These are phyloP conservation scores for Primulina eburnea DNA, from an alignment of 257 asterid species.

Conservation along the genomic window DNA sequence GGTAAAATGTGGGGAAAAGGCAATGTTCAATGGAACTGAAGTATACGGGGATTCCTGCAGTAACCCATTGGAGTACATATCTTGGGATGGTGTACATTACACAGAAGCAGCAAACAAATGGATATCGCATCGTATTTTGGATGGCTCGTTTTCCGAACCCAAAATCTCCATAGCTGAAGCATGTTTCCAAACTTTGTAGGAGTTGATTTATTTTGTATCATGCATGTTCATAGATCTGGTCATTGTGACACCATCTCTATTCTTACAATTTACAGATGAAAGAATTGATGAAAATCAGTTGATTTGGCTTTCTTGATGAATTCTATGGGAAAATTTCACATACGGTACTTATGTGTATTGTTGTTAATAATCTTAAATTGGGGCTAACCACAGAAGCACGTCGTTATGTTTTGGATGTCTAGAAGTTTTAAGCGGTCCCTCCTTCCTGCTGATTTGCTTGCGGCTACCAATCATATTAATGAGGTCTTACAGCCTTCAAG, in stretches of 20 bases:
- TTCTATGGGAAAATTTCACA: not conserved
- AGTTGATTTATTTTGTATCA: not conserved
- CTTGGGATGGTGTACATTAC: conserved; percentile 39
- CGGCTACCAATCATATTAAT: not conserved
- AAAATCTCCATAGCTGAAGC: conserved; percentile 19
- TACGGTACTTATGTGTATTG: not conserved
- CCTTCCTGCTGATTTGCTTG: not conserved
- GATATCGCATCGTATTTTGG: conserved; percentile 9
- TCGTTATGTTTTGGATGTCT: too few species aligned
- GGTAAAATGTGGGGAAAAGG: conserved; percentile 21
- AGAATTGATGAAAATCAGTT: too few species aligned
- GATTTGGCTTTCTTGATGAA: too few species aligned
- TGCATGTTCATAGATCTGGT: not conserved
- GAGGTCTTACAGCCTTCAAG: not conserved
- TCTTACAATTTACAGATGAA: too few species aligned
- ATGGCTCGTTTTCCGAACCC: conserved; percentile 26
- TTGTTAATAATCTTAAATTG: not conserved
- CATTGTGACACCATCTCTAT: not conserved
- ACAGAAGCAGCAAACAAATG: conserved; percentile 34
- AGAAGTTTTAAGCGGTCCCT: not conserved
- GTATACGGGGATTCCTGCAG: conserved; percentile 22
- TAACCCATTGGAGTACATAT: conserved; percentile 26
- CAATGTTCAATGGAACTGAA: conserved; percentile 21
- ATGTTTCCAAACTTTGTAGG: not conserved
- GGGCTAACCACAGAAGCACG: not conserved